Base-by-base conservation (phyloP, 1,284 basidiomycete species). In the Calocybe gambosa region DNA sequence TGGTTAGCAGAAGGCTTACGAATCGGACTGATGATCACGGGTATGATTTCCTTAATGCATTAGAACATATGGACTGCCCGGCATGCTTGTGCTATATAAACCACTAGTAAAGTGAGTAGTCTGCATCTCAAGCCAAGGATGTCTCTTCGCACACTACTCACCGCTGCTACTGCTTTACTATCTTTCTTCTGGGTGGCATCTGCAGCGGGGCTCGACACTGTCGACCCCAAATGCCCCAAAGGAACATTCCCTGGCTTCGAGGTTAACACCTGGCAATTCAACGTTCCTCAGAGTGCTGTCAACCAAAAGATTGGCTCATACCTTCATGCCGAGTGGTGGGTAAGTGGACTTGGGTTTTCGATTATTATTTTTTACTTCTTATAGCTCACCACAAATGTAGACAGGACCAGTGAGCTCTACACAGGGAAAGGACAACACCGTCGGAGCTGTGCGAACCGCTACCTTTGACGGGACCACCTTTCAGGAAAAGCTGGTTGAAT, bases 351-450 rank as follows among this genome's bases (percentile, higher is more conserved):
- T 7, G 7, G 7, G 7, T 23, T 3, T 23, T 15, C 25, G 13
- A n/a, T 8, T 18, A 25, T 39, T 4, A 2, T 10, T 39, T n/a
- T 21, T 15, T 34, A 3, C 3, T 8, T 15, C 31, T 4, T 8
- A 7, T 16, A 3, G 13, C 31, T 34, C 4, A 34, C 13, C 15
- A 2, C 8, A 8, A 15, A 12, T n/a, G 15, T 34, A 48, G 38
- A 29, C 42, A 13, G 49, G 45, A 6, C 31, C 29, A 1, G 10
- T 50, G 13, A 36, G 29, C 23, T 26, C 42, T 2, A 46, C 49
- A 7, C 10, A 31, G 0, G 49, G 49, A 4, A 31, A 23, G 20
- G 49, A 51, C 44, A 51, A 51, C 15, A 40, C 29, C 2, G 10
- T 43, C 8, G 50, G 46, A 7, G 31, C 50, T 1, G 39, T 29